These are phyloP conservation scores for Hemisphaericaspora subhashii DNA, from an alignment of 1,139 yeast genomes.

Conservation along the genomic window DNA sequence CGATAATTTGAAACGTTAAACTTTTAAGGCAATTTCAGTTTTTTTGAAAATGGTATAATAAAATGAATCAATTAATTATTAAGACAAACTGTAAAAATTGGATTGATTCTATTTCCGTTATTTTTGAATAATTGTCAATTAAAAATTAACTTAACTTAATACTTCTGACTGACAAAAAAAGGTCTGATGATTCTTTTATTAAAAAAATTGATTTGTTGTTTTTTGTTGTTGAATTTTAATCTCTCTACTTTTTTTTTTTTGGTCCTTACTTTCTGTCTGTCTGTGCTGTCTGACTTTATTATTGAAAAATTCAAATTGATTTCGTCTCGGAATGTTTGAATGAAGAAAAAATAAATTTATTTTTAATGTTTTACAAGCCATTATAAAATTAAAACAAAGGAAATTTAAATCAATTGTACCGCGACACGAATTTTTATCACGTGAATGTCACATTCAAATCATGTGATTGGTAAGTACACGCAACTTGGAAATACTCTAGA, in stretches of 20 bases:
- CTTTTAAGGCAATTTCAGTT: slow-evolving; percentile 4
- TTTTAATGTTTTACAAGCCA: too few relatives aligned
- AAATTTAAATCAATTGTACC: neutral
- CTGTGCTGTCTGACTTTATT: too few relatives aligned
- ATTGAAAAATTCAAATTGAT: too few relatives aligned
- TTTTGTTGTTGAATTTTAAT: too few relatives aligned
- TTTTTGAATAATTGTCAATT: too few relatives aligned
- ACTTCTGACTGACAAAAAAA: neutral
- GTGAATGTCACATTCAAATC: slow-evolving; percentile 3
- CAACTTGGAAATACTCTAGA: neutral
- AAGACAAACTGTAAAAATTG: neutral
- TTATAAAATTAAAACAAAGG: too few relatives aligned
- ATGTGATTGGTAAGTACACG: neutral
- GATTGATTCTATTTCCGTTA: neutral
- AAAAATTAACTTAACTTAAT: slow-evolving; percentile 1
- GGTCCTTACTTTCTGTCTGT: too few relatives aligned
- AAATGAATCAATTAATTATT: neutral
- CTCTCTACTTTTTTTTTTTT: too few relatives aligned
- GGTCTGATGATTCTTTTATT: neutral
- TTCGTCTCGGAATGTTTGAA: too few relatives aligned
- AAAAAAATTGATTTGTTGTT: too few relatives aligned
- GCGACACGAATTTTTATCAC: neutral
- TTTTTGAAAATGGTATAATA: slow-evolving; percentile 3
- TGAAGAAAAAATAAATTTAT: too few relatives aligned
- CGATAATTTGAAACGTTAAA: slow-evolving; percentile 7